Evolutionary conservation across 768 basidiomycete species (phyloP).

Genomic region (Serendipita sp.): DNA sequence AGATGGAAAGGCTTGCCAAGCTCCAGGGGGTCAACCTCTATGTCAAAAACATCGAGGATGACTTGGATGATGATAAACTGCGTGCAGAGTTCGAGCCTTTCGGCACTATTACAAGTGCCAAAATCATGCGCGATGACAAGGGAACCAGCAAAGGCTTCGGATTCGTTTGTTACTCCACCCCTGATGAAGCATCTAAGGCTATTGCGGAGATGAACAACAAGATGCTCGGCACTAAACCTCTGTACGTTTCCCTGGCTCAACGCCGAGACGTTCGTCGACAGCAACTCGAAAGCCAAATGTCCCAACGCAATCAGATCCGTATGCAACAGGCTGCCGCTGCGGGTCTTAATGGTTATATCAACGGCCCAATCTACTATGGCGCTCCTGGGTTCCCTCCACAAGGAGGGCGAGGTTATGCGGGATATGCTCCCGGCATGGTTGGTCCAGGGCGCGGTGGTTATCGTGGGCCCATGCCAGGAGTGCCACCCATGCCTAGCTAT

Average conservation of each 20-base stretch:
- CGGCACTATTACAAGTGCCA: constrained; percentile 94
- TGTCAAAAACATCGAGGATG: constrained; percentile 99
- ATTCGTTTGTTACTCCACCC: constrained; percentile 96
- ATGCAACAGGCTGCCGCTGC: constrained; percentile 91
- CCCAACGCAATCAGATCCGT: constrained; percentile 91
- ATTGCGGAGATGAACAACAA: constrained; percentile 99
- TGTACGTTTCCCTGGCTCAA: constrained; percentile 97
- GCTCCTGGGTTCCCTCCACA: constrained; percentile 71
- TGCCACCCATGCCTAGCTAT: background rate
- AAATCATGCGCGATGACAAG: constrained; percentile 98
- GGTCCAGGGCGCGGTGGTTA: constrained; percentile 37
- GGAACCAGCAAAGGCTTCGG: constrained; percentile 89
- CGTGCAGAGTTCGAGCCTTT: constrained; percentile 92
- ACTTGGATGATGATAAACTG: constrained; percentile 93
- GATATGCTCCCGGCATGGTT: constrained; percentile 59
- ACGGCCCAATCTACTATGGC: constrained; percentile 71
- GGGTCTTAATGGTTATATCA: constrained; percentile 68
- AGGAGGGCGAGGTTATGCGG: constrained; percentile 55
- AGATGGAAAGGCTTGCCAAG: constrained; percentile 95
- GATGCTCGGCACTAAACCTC: constrained; percentile 96
- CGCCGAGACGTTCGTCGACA: constrained; percentile 96
- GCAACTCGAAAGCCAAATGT: constrained; percentile 96
- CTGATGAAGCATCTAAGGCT: constrained; percentile 98
- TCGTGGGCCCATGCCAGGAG: constrained; percentile 2
- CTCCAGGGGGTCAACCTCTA: constrained; percentile 98